Percentiles rank a stretch among this genome's conserved stretches.
phyloP scores from a whole-genome alignment of 2,329 filamentous ascomycete genomes.

The Aureobasidium sp. region DNA sequence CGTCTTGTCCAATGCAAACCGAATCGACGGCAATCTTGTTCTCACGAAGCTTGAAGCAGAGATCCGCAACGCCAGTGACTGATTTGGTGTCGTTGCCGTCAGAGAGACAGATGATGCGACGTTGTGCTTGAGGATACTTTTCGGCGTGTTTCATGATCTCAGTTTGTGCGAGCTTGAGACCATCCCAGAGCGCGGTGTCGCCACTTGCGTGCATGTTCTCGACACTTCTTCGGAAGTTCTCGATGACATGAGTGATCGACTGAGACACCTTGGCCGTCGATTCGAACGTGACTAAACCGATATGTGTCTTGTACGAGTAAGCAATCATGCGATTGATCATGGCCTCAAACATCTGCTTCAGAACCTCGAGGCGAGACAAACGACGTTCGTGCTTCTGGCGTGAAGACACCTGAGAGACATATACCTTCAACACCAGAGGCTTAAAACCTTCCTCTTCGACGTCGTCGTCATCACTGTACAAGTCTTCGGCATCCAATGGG shows the following conservation, averaged over 20 bases:
- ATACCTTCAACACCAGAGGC: neutral
- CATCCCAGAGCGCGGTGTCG: slow-evolving; percentile 31
- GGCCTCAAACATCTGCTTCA: slow-evolving; percentile 31
- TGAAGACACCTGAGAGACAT: neutral
- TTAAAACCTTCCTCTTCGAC: neutral
- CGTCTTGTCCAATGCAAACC: slow-evolving; percentile 25
- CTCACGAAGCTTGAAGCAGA: slow-evolving; percentile 21
- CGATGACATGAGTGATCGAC: slow-evolving; percentile 26
- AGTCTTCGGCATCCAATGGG: neutral
- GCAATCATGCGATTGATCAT: slow-evolving; percentile 31
- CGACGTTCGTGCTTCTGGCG: neutral
- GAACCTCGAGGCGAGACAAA: slow-evolving; percentile 23
- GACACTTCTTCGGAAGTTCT: slow-evolving; percentile 29
- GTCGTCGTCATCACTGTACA: neutral
- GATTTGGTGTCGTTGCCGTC: slow-evolving; percentile 31
- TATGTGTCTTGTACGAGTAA: slow-evolving; percentile 29
- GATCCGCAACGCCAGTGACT: slow-evolving; percentile 15
- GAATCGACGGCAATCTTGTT: slow-evolving; percentile 28
- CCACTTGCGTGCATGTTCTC: slow-evolving; percentile 23
- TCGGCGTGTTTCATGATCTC: slow-evolving; percentile 23
- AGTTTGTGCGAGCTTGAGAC: slow-evolving; percentile 26
- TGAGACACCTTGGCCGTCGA: slow-evolving; percentile 22
- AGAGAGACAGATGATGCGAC: slow-evolving; percentile 30
- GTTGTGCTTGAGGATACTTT: slow-evolving; percentile 27
- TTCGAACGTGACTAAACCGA: slow-evolving; percentile 29